Evolutionary conservation across 257 asterid species (phyloP).

Genomic region (Verbascum thapsus): DNA sequence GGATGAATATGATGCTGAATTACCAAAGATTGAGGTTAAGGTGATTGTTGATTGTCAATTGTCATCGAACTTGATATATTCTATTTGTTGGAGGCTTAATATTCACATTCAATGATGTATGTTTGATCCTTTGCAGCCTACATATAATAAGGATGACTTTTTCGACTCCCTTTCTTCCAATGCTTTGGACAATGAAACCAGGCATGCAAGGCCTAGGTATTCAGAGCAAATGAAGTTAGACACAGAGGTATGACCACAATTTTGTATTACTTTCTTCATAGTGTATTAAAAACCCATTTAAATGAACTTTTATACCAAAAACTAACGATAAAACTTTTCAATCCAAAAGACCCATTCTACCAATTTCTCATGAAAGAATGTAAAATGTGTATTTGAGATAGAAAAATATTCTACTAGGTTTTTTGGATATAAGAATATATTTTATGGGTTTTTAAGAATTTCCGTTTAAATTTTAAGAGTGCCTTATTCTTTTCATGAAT

Average conservation of each 20-base stretch:
- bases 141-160: constrained; percentile 88
- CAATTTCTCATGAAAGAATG: too few relatives aligned
- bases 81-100: neutral
- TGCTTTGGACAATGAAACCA: constrained; percentile 49
- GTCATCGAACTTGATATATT: neutral
- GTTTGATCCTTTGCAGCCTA: constrained; percentile 51
- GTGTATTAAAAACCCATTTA: too few relatives aligned
- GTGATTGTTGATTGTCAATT: constrained; percentile 39
- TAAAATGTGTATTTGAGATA: too few relatives aligned
- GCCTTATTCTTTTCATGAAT: constrained; percentile 32
- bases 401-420: too few relatives aligned
- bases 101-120: constrained; percentile 9
- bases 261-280: neutral
- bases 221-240: constrained; percentile 92
- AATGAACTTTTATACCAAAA: too few relatives aligned
- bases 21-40: constrained; percentile 63
- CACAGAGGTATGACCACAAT: constrained; percentile 55
- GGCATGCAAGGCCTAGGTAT: constrained; percentile 68
- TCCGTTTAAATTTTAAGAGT: neutral
- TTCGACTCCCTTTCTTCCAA: constrained; percentile 81
- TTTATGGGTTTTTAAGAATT: too few relatives aligned
- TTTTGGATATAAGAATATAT: too few relatives aligned
- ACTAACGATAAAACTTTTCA: too few relatives aligned
- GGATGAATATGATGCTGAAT: constrained; percentile 54
- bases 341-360: too few relatives aligned